phyloP scores from a whole-genome alignment of 108 stramenopile genomes.

The Tribonema minus region DNA sequence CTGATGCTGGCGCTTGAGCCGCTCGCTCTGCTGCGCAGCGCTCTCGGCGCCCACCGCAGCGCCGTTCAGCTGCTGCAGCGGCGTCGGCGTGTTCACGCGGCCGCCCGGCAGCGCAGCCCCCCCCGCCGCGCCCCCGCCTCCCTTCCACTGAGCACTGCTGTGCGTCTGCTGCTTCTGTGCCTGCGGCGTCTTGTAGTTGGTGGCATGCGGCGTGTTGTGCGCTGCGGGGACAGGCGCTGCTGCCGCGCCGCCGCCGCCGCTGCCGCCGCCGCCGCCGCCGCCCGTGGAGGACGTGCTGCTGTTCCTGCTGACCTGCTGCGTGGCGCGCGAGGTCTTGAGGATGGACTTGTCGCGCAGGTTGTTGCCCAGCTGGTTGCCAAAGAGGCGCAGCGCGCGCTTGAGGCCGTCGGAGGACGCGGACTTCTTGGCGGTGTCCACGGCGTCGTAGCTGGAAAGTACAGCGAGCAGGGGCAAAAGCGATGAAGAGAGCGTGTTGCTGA shows the following conservation, averaged over 20 bases:
- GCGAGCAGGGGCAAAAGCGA: no score
- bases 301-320: background rate
- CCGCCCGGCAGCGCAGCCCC: no score
- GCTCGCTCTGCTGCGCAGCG: background rate
- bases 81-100: no score
- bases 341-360: background rate
- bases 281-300: background rate
- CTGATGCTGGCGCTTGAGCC: background rate
- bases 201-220: no score
- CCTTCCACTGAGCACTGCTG: no score
- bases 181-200: no score
- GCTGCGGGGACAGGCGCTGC: background rate
- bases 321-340: background rate
- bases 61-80: background rate
- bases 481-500: no score
- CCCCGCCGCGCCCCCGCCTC: no score
- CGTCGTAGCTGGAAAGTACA: background rate
- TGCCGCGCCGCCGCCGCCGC: background rate
- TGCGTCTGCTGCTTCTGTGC: no score
- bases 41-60: no score
- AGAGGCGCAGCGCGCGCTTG: background rate
- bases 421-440: background rate
- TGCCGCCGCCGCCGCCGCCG: background rate
- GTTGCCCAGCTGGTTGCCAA: background rate
- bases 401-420: background rate